phyloP scores from a whole-genome alignment of 192 early-diverging fungal species.

The Haplosporangium gracile region DNA sequence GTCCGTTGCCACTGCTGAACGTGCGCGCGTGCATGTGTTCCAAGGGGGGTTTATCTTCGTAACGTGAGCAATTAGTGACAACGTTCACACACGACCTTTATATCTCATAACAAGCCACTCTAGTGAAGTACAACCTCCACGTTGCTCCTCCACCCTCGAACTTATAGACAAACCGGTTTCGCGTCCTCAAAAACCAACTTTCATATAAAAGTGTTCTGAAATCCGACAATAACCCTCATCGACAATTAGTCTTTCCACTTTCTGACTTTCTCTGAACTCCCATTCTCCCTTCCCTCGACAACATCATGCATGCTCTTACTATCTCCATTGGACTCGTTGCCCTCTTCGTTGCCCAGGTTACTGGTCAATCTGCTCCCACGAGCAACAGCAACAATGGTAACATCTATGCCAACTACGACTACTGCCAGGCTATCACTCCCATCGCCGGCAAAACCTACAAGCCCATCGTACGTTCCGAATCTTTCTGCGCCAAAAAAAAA shows the following conservation, averaged over 20 bases:
- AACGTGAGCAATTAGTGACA: not conserved
- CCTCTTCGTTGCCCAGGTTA: constrained; percentile 14
- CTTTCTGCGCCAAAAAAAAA: no score
- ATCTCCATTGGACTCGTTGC: constrained; percentile 7
- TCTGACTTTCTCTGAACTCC: not conserved
- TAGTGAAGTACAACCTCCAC: not conserved
- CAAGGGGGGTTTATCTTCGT: not conserved
- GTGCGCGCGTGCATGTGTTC: not conserved
- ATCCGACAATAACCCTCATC: not conserved
- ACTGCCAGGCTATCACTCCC: constrained; percentile 16
- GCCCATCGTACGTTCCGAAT: constrained; percentile 1
- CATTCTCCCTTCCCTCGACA: not conserved
- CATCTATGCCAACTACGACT: constrained; percentile 15
- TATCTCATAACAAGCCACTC: not conserved
- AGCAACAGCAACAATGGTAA: not conserved
- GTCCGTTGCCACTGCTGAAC: not conserved
- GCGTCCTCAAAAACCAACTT: not conserved
- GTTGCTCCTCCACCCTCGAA: not conserved
- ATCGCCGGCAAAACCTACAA: constrained; percentile 15
- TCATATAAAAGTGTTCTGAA: not conserved
- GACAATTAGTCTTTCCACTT: not conserved
- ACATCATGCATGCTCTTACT: constrained; percentile 1
- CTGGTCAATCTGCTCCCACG: not conserved
- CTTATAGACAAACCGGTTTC: not conserved
- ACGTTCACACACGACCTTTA: not conserved